A percentile compares a stretch with the other conserved stretches of the same genome.
Evolutionary conservation across 202 grass and related monocot species (phyloP).

Genomic region (Sporobolus alterniflorus): DNA sequence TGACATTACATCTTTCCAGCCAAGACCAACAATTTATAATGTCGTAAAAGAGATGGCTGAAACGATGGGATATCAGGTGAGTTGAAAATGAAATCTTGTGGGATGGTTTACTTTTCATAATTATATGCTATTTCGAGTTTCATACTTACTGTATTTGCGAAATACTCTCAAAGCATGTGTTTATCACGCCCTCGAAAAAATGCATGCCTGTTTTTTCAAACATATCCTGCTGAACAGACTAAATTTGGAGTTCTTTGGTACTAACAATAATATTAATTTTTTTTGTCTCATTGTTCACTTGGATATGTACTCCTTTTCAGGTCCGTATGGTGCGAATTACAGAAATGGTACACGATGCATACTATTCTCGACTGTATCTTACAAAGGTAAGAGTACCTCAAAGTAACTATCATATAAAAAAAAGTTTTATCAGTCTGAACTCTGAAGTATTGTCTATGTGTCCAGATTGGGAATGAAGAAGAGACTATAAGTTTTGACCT

Average conservation of each 20-base stretch:
- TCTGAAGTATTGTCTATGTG: conserved; percentile 11
- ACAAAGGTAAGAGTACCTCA: conserved; percentile 58
- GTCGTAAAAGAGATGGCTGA: conserved; percentile 86
- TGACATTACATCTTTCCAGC: conserved; percentile 52
- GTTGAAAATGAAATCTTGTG: conserved; percentile 6
- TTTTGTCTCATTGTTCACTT: conserved; percentile 11
- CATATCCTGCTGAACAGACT: background rate
- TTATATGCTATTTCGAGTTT: background rate
- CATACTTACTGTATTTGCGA: background rate
- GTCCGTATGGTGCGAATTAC: conserved; percentile 87
- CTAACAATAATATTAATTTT: background rate
- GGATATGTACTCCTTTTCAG: conserved; percentile 39
- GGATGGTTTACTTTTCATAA: background rate
- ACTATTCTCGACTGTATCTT: conserved; percentile 90
- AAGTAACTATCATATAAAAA: conserved; percentile 3
- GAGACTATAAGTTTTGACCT: conserved; percentile 86
- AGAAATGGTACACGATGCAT: conserved; percentile 85
- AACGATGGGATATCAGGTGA: conserved; percentile 88
- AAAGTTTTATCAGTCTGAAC: background rate
- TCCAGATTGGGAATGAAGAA: conserved; percentile 78
- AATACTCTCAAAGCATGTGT: background rate
- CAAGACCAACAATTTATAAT: conserved; percentile 91
- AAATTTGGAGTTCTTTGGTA: background rate
- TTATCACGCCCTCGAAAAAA: background rate
- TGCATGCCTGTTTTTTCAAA: background rate